phyloP scores from a whole-genome alignment of 208 protist genomes.

The Wallacemonas sp. region DNA sequence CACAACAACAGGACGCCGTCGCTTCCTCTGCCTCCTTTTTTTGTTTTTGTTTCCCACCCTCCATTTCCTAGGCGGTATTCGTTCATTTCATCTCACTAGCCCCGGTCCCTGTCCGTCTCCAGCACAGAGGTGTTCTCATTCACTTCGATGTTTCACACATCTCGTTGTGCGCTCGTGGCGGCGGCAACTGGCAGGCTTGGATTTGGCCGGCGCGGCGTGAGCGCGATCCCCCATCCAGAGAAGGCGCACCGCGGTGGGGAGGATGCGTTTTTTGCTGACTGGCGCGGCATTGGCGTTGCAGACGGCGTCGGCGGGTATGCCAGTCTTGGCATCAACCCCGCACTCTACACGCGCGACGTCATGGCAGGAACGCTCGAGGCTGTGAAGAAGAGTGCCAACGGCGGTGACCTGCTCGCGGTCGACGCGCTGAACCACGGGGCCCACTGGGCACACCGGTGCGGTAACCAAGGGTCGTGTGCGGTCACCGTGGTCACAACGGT shows the following conservation, averaged over 20 bases:
- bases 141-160: neutral
- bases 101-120: no score
- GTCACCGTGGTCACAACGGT: constrained; percentile 68
- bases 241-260: constrained; percentile 81
- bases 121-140: neutral
- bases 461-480: constrained; percentile 68
- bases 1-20: no score
- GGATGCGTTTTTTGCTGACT: constrained; percentile 81
- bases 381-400: constrained; percentile 27
- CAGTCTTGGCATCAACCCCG: constrained; percentile 65
- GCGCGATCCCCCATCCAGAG: constrained; percentile 72
- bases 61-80: no score
- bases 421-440: constrained; percentile 64
- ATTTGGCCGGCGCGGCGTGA: constrained; percentile 70
- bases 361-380: constrained; percentile 66
- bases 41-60: no score
- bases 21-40: no score
- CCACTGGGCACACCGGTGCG: constrained; percentile 35
- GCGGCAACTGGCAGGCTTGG: constrained; percentile 18
- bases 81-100: no score
- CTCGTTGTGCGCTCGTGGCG: neutral
- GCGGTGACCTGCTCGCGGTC: constrained; percentile 39
- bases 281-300: constrained; percentile 73
- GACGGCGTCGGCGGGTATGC: constrained; percentile 88
- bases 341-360: constrained; percentile 77